These are phyloP conservation scores for Rubia balearica DNA, from an alignment of 305 asterid species.

Conservation along the genomic window DNA sequence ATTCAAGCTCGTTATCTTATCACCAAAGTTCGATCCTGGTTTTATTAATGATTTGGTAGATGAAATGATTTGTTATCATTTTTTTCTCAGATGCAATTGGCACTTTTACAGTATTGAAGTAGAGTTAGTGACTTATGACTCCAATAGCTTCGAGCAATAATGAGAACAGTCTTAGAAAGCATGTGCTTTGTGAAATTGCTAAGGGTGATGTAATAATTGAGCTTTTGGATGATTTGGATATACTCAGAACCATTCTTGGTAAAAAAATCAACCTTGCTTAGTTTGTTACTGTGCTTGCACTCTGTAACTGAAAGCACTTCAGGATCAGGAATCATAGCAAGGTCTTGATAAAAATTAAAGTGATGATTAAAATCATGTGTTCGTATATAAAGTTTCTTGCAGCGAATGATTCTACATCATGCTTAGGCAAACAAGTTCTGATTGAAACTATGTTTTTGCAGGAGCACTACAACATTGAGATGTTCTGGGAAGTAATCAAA, in stretches of 20 bases:
- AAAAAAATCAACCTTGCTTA: neutral
- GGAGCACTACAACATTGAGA: slow-evolving; percentile 87
- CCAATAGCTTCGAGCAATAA: neutral
- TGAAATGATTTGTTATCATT: too few species aligned
- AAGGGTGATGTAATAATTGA: neutral
- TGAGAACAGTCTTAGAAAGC: neutral
- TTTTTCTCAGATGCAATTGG: too few species aligned
- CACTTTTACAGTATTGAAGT: too few species aligned
- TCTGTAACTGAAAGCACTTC: neutral
- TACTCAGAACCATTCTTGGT: neutral
- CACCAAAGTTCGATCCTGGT: too few species aligned
- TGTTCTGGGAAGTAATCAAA: slow-evolving; percentile 91
- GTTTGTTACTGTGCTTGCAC: neutral
- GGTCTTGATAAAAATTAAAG: too few species aligned
- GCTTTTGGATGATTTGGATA: neutral
- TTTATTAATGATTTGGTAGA: too few species aligned
- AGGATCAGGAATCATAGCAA: neutral
- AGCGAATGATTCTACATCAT: neutral
- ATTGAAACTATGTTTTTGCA: slow-evolving; percentile 31
- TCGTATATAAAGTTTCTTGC: neutral
- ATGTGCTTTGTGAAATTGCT: neutral
- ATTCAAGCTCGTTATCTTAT: too few species aligned
- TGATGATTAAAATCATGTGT: neutral
- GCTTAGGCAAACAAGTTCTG: neutral
- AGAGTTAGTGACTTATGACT: neutral